Evolutionary conservation across 345 rosid species (phyloP), one percentile per base, ranked within the genome.

Genomic region (Gossypium arboreum): DNA sequence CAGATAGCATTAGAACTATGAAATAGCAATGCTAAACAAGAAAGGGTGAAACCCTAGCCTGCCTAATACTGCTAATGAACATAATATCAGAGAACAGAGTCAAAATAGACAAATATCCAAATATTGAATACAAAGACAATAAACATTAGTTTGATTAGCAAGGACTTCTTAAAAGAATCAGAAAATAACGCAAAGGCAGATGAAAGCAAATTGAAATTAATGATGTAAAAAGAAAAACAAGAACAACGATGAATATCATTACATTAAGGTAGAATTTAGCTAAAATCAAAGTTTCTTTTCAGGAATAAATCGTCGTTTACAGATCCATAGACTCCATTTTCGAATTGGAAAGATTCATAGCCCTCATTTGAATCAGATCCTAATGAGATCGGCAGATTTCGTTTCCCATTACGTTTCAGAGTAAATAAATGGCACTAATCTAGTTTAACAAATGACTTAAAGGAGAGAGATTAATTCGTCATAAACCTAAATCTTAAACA

Each of bases 1-100:
- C 12, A 69, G 6, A 69, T 10, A 68, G 72, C 22, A 55, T n/a
- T 55, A 7, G 24, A 51, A 17, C 41, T 7, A 12, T 2, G 56
- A 68, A 45, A 48, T 39, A 68, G n/a, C 20, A 47, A 68, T 68
- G 10, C 54, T 63, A 64, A 17, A 63, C 68, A 63, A 63, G 20
- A 34, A 15, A 34, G 41, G 41, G 22, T 6, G 68, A 34, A 63
- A 34, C 22, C 10, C 68, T 15, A 29, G 68, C 68, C 47, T 34
- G 68, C 47, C 68, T 34, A 63, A 15, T 12, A 59, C 25, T 41
- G 50, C 25, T 10, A 65, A 5, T 18, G 12, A 65, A 47, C 55
- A 67, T 44, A 27, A 20, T 67, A 44, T 45, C 27, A 18, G n/a
- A 18, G 51, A 45, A 22, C 54, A 45, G 20, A 66, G 50, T 43